Conservation (phyloP, 495 filamentous ascomycete genomes). For the Penicillium antarcticum region DNA sequence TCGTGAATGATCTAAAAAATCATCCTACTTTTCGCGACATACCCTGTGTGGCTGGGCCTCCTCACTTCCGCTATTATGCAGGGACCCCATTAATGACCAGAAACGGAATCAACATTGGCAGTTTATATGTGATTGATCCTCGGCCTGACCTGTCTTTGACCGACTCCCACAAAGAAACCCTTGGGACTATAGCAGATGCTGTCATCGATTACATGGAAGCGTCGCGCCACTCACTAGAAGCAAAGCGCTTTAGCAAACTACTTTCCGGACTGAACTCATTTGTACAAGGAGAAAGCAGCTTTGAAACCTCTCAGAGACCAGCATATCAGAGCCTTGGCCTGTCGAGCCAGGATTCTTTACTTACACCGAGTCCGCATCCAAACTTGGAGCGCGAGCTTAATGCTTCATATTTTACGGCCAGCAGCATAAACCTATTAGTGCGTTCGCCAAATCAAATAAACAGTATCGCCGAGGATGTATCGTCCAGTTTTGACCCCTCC, state of each 20-base stretch:
- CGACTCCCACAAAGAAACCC: constrained; percentile 16
- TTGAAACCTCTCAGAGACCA: neutral
- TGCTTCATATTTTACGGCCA: too few relatives aligned
- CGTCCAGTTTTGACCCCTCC: too few relatives aligned
- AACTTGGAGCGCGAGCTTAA: too few relatives aligned
- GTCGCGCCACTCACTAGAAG: constrained; percentile 42
- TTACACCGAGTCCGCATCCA: too few relatives aligned
- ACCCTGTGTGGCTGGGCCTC: constrained; percentile 26
- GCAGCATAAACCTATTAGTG: too few relatives aligned
- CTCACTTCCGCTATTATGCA: constrained; percentile 24
- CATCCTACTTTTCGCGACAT: constrained; percentile 25
- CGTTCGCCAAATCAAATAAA: too few relatives aligned
- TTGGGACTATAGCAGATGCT: constrained; percentile 43
- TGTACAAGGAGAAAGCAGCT: constrained; percentile 38
- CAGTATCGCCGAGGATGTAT: too few relatives aligned
- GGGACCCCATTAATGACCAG: constrained; percentile 22
- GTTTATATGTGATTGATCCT: constrained; percentile 23
- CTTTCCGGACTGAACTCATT: constrained; percentile 52
- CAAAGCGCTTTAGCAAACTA: constrained; percentile 46
- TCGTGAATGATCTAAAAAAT: constrained; percentile 20
- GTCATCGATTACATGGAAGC: constrained; percentile 58
- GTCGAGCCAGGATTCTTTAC: neutral
- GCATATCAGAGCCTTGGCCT: neutral
- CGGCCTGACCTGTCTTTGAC: constrained; percentile 15
- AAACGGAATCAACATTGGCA: constrained; percentile 21